phyloP scores from a whole-genome alignment of 2,329 filamentous ascomycete genomes.

The Pseudogymnoascus pannorum region DNA sequence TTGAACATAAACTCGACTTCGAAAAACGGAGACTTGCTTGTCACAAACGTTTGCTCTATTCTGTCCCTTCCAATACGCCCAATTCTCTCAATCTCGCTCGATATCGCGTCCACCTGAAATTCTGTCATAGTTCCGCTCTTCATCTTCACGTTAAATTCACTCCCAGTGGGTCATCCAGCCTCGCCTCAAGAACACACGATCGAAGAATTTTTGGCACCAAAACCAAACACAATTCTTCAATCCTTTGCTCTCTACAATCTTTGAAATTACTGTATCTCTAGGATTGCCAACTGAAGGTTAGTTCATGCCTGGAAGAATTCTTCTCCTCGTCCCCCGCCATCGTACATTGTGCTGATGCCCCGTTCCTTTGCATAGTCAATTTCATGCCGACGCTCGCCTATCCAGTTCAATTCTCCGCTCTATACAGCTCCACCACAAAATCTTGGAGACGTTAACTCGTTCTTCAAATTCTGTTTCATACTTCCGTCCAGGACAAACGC shows the following conservation, averaged over 20 bases:
- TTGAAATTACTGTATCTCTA: conserved; percentile 1
- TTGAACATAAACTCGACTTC: not conserved
- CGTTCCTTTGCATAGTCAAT: conserved; percentile 23
- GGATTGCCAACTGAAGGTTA: not conserved
- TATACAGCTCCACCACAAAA: conserved; percentile 18
- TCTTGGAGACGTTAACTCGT: conserved; percentile 33
- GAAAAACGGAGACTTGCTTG: not conserved
- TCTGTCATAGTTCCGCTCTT: conserved; percentile 6
- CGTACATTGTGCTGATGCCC: conserved; percentile 7
- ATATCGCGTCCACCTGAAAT: not conserved
- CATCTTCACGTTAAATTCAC: conserved; percentile 7
- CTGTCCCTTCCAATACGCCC: conserved; percentile 5
- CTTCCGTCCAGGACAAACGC: conserved; percentile 9
- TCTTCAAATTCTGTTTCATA: conserved; percentile 22
- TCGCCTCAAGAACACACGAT: conserved; percentile 7
- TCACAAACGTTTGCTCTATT: not conserved
- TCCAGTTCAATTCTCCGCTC: conserved; percentile 24
- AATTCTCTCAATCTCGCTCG: conserved; percentile 3
- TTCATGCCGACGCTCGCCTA: conserved; percentile 29
- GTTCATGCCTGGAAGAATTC: not conserved
- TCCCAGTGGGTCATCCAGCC: conserved; percentile 7
- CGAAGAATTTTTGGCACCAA: conserved; percentile 3
- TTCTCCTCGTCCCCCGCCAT: not conserved
- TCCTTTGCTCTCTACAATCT: conserved; percentile 5
- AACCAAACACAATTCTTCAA: not conserved